Evolutionary conservation across 2,329 filamentous ascomycete species (phyloP), one percentile per base, ranked within the genome.

Genomic region (Cladosporium halotolerans): DNA sequence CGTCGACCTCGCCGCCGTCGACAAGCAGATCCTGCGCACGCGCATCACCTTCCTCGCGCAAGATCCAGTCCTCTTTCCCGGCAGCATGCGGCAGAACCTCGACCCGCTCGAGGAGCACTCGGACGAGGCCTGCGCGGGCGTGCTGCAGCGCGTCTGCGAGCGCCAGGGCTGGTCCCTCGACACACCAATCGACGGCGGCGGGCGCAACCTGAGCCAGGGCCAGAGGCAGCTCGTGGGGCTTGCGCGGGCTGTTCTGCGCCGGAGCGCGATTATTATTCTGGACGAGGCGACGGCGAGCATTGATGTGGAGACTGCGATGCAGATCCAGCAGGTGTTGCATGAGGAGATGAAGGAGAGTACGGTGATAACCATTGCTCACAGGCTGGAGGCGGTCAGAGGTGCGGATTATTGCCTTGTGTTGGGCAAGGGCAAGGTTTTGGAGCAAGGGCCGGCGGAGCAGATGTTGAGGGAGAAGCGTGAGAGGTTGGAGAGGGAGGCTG

Each of bases 271-370:
- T 57, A 72, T 86, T 9, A 79, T 86, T 47, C 74, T 86, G 62
- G 83, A 86, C 60, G 83, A 86, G 61, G 82, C 82, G 2, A 85
- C 82, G 2, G 82, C 82, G 2, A 81, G 78, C 45, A 82, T 85
- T 57, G 83, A 86, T 64, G 73, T 76, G 49, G 80, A 83, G 57
- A 85, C 81, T 1, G 80, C 81, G 13, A 70, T 72, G 61, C 66
- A 76, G 55, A 80, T 83, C 43, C 78, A 82, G 62, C 69, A 71
- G 49, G 72, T 82, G 14, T 62, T 83, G 62, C 70, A 78, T 44
- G 77, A 79, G 59, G 79, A 82, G 66, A 72, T 82, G 73, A 71
- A 66, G 45, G 73, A 75, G 54, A 80, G 77, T 56, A 86, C 83
- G 0, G 82, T 86, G 11, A 77, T 86, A 53, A 83, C 79, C 1